Evolutionary conservation across 768 basidiomycete genomes (phyloP).

Genomic region (Tulasnella calospora): DNA sequence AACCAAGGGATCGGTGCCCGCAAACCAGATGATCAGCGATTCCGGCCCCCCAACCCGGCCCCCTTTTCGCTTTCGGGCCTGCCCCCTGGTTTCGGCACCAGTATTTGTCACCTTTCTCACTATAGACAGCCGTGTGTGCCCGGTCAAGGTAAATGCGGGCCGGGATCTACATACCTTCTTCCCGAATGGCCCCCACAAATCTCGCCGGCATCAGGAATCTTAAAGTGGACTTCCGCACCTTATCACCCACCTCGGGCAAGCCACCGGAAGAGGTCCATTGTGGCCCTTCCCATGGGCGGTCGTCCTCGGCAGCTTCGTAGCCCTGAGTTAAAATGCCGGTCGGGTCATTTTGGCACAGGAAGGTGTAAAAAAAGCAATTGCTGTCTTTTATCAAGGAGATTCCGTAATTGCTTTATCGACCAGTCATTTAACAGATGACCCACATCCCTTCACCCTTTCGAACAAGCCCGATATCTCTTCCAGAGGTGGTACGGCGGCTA

Average conservation of each 20-base stretch:
- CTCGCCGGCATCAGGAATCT: neutral
- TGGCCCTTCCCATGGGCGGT: neutral
- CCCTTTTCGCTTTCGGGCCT: neutral
- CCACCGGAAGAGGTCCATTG: neutral
- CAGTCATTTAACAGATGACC: neutral
- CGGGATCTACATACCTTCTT: too few species aligned
- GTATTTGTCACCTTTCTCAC: neutral
- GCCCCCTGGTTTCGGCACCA: neutral
- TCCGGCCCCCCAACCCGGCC: neutral
- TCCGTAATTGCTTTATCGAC: neutral
- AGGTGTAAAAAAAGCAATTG: constrained; percentile 5
- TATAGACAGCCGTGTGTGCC: neutral
- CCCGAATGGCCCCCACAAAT: too few species aligned
- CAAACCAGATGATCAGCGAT: too few species aligned
- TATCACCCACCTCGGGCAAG: neutral
- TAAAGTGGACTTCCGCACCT: neutral
- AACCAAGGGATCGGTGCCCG: too few species aligned
- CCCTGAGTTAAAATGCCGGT: neutral
- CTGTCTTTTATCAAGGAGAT: neutral
- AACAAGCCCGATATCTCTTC: constrained; percentile 12
- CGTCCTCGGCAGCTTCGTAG: too few species aligned
- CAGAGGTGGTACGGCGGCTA: neutral
- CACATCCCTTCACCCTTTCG: neutral
- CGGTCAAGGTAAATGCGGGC: too few species aligned
- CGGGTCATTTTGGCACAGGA: neutral